Conservation (phyloP, 106 monocot genomes). For the Apostasia ramifera region DNA sequence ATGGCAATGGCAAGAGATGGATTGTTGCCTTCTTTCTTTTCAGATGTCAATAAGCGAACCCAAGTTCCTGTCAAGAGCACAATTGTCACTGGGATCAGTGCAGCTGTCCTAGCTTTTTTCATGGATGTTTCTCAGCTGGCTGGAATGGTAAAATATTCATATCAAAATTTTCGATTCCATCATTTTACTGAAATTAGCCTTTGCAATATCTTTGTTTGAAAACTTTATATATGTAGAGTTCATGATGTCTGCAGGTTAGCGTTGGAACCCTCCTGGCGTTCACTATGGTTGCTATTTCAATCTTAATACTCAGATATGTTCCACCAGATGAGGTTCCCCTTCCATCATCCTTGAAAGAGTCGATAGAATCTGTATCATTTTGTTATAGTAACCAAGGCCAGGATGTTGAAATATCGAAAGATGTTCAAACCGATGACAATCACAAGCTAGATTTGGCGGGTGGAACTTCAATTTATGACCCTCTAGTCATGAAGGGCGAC, state of each 20-base stretch:
- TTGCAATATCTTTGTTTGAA: background rate
- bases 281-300: conserved; percentile 83
- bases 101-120: conserved; percentile 65
- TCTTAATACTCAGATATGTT: conserved; percentile 86
- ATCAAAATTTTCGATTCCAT: background rate
- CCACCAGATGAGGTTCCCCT: conserved; percentile 82
- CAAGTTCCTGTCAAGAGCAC: conserved; percentile 95
- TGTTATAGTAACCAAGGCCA: conserved; percentile 25
- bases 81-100: conserved; percentile 59
- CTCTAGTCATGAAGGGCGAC: conserved; percentile 56
- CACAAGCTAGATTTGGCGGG: background rate
- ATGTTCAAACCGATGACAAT: conserved; percentile 2
- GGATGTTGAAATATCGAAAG: conserved; percentile 20
- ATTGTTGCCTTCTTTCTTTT: conserved; percentile 76
- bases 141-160: conserved; percentile 68
- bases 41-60: conserved; percentile 55
- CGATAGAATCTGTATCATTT: conserved; percentile 51
- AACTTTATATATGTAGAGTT: no score
- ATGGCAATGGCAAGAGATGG: conserved; percentile 99
- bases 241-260: conserved; percentile 54
- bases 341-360: conserved; percentile 64
- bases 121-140: conserved; percentile 95
- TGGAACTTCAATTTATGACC: conserved; percentile 26
- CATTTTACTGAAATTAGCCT: background rate
- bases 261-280: conserved; percentile 97